Evolutionary conservation across 192 early-diverging fungal genomes (phyloP), one percentile per base, ranked within the genome.

Genomic region (Coemansia sp.): DNA sequence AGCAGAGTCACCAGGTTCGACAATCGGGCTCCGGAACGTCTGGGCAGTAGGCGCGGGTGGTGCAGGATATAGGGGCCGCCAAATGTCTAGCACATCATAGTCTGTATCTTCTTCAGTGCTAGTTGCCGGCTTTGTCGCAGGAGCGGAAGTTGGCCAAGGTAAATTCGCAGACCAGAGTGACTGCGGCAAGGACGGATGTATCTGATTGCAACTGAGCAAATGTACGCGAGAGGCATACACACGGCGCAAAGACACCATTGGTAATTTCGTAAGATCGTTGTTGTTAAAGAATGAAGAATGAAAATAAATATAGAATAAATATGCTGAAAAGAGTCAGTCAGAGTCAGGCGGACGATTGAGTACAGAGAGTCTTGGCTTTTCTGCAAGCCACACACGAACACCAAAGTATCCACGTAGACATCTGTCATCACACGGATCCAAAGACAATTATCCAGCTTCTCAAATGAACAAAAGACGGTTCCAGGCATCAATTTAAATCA

Each of bases 201-300:
- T 38, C 34, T 61, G 59, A 38, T 61, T 61, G 59, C 59, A 61
- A 20, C 20, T 38, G 59, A 61, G 59, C 27, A 61, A 38, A 33
- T 18, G 5, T 15, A 61, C 59, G 13, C 34, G 33, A 18, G 34
- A 36, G 31, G 59, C 6, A 38, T 61, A 61, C 59, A 61, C 59
- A 15, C 34, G 59, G 8, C 59, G 16, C 8, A 20, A 20, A 11
- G 29, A 9, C 33, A 33, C 33, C 59, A 61, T 61, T 3, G 2
- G 34, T 3, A 38, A 55, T 29, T 15, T 55, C 27, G n/a, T 15
- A 15, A 55, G 12, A 55, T 9, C 2, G n/a, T 51, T 51, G 18
- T n/a, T 22, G 7, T 9, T 38, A 51, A 55, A 31, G 12, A 31
- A 55, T 31, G 51, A 5, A 29, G 16, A 55, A 31, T 55, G 22